Evolutionary conservation across 768 basidiomycete species (phyloP).

Genomic region (Tephrocybe rancida): DNA sequence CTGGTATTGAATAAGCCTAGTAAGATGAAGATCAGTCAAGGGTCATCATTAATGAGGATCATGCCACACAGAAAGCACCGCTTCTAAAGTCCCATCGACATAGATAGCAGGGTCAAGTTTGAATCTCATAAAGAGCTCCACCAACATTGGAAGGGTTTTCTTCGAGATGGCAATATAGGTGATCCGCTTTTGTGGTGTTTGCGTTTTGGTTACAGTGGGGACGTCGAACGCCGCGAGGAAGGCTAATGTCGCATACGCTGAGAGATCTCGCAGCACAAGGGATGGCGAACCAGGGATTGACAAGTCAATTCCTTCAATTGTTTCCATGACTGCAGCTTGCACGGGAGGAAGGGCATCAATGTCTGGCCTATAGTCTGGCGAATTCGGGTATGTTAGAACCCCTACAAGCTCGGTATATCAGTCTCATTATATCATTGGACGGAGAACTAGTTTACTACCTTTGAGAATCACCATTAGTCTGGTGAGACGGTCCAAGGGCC

Average conservation of each 20-base stretch:
- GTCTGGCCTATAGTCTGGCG: slow-evolving; percentile 88
- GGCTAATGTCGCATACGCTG: slow-evolving; percentile 85
- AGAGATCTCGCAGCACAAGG: slow-evolving; percentile 78
- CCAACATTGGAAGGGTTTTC: slow-evolving; percentile 81
- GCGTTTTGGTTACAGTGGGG: slow-evolving; percentile 40
- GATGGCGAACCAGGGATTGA: slow-evolving; percentile 64
- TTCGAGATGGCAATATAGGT: slow-evolving; percentile 93
- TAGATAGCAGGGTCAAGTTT: slow-evolving; percentile 66
- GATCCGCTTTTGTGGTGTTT: slow-evolving; percentile 60
- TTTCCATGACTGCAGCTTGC: slow-evolving; percentile 75
- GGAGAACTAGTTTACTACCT: slow-evolving; percentile 36
- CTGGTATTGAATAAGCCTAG: slow-evolving; percentile 86
- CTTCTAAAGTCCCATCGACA: slow-evolving; percentile 81
- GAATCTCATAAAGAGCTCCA: slow-evolving; percentile 75
- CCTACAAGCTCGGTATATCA: slow-evolving; percentile 41
- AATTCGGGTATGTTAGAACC: slow-evolving; percentile 76
- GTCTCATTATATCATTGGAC: background rate
- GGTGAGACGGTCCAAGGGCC: slow-evolving; percentile 64
- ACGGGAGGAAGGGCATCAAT: slow-evolving; percentile 80
- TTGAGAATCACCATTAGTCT: slow-evolving; percentile 80
- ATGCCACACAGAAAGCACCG: slow-evolving; percentile 68
- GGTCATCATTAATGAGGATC: background rate
- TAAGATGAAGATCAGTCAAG: background rate
- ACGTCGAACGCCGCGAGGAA: slow-evolving; percentile 81
- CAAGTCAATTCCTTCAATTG: slow-evolving; percentile 69